A percentile compares a stretch with the other conserved stretches of the same genome.
These are phyloP conservation scores for Chrysoporthe puriensis DNA, from an alignment of 2,329 filamentous ascomycete genomes.

Conservation along the genomic window DNA sequence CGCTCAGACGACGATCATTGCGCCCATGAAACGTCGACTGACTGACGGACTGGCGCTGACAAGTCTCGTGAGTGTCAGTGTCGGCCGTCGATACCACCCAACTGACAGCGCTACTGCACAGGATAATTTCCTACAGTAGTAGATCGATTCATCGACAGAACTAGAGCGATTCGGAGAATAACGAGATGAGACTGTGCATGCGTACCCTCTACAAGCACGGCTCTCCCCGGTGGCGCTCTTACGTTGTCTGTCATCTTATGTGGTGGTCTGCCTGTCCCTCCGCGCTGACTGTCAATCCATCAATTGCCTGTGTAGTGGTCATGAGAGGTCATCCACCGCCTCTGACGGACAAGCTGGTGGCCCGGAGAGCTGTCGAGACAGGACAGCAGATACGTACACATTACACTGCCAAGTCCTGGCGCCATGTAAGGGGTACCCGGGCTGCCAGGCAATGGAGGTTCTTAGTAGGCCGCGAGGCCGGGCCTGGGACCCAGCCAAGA, in stretches of 20 bases:
- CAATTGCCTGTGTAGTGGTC: not conserved
- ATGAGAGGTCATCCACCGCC: not conserved
- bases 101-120: slow-evolving; percentile 20
- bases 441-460: not conserved
- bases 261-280: not conserved
- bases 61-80: not conserved
- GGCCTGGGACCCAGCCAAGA: not conserved
- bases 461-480: not conserved
- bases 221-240: not conserved
- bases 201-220: not conserved
- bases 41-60: not conserved
- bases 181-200: slow-evolving; percentile 6
- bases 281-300: not conserved
- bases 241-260: not conserved
- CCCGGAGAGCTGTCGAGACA: not conserved
- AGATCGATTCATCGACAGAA: slow-evolving; percentile 16
- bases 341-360: not conserved
- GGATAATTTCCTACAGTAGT: slow-evolving; percentile 14
- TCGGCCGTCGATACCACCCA: slow-evolving; percentile 1
- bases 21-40: no score
- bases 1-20: no score
- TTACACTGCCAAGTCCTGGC: not conserved
- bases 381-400: not conserved
- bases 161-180: slow-evolving; percentile 13
- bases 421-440: not conserved